Base-by-base conservation (phyloP, 2,329 filamentous ascomycete species). In the Talaromyces sp. region DNA sequence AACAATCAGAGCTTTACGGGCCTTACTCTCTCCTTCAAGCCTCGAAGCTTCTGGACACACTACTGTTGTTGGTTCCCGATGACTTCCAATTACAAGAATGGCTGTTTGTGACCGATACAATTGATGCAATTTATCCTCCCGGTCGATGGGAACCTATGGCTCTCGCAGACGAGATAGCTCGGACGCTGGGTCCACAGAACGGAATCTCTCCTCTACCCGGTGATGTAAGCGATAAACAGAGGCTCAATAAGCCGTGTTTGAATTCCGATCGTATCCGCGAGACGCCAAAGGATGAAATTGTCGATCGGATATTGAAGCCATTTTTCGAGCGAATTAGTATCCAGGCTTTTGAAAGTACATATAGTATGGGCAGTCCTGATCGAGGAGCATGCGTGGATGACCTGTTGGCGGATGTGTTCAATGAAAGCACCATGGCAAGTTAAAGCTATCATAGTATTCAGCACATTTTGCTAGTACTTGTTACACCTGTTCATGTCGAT, bases 81-180 rank as follows among this genome's bases (percentile, higher is more conserved):
- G 95, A 99, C 75, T 99, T 98, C 78, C 95, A 98, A 77, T 85
- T 98, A n/a, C 90, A 96, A 72, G 92, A 97, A 81, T 99, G 95
- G 95, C 86, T 98, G 3, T 99, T 97, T 76, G 89, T 99, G 63
- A 96, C 93, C 1, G 95, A 99, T 77, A 98, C 94, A 14, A 93
- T 97, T 68, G 95, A 99, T 72, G 93, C 95, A 1, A 91, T 99
- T 39, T 96, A 99, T 77, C 88, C 91, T 13, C 88, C 92, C 0
- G 79, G 87, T 14, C 81, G 83, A 60, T 89, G 89, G 79, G 84
- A 88, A 66, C 85, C 92, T 1, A 81, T 90, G 2, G 92, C 92
- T 2, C 84, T 98, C 5, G 90, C 91, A 0, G 95, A 98, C 71
- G 91, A 95, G 72, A 83, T 97, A 9, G 90, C 91, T 0, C 91